Evolutionary conservation across 192 early-diverging fungal species (phyloP), one percentile per base, ranked within the genome.

Genomic region (Coemansia sp.): DNA sequence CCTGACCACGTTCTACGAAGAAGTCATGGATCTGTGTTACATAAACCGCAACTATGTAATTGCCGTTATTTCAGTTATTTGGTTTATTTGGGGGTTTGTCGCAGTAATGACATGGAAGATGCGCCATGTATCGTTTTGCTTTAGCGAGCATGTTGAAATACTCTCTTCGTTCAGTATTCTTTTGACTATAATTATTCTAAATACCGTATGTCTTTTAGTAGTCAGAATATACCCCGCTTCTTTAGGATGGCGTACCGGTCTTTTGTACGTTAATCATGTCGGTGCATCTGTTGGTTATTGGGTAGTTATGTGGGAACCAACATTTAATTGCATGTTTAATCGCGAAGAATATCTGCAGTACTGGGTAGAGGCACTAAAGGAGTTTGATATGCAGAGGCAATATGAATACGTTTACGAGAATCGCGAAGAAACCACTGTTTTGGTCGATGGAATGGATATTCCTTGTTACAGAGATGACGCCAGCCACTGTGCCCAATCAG

Each of bases 261-360:
- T 65, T 41, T 32, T 71, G 7, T 71, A 65, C n/a, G 39, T 58
- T n/a, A 65, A 65, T 54, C 70, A 71, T 18, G 22, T 57, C 0
- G 36, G 70, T 15, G 63, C 63, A 17, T 65, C 43, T 0, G 37
- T 61, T 7, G 63, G 51, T 1, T 65, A 60, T 38, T 71, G 70
- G 70, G 55, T 63, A 18, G 51, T 70, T 28, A 70, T 70, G 68
- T 62, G 68, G 53, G 57, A 71, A 38, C 63, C 64, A 1, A 65
- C 56, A 0, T 71, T 38, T 20, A 62, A 71, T 17, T 65, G 64
- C 18, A 51, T 65, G 3, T 58, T 64, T 34, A 22, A 64, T 37
- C 69, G 61, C 17, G 53, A 63, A 33, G 61, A 35, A 11, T 71
- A 71, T 57, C 41, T 64, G 38, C 39, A 35, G 28, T 57, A 51